These are phyloP conservation scores for Vigna angularis DNA, from an alignment of 306 rosid genomes.

Conservation along the genomic window DNA sequence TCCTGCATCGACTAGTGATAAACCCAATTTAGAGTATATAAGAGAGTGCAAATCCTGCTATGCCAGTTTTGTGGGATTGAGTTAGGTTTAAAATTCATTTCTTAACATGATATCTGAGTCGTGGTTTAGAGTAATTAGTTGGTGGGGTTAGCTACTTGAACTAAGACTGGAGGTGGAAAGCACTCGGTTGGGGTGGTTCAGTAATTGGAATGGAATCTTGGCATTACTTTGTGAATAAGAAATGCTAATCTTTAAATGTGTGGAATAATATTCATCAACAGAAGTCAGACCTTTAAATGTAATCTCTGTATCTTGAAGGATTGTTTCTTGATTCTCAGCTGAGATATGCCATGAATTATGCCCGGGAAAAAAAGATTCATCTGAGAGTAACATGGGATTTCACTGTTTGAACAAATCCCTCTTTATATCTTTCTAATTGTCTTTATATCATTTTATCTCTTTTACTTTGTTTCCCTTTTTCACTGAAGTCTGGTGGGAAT, in stretches of 20 bases:
- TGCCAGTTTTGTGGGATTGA: too few relatives aligned
- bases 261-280: not conserved
- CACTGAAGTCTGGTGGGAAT: slow-evolving; percentile 8
- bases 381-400: too few relatives aligned
- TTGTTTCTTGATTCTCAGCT: not conserved
- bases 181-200: not conserved
- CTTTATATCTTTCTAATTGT: not conserved
- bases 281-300: not conserved
- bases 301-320: not conserved
- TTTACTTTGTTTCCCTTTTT: slow-evolving; percentile 1
- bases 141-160: not conserved
- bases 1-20: too few relatives aligned
- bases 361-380: too few relatives aligned
- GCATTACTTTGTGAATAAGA: not conserved
- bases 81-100: too few relatives aligned
- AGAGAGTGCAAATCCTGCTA: too few relatives aligned
- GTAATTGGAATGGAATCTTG: not conserved
- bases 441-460: not conserved
- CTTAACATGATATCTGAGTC: too few relatives aligned
- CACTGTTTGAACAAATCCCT: not conserved
- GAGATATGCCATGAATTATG: too few relatives aligned
- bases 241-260: too few relatives aligned
- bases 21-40: too few relatives aligned
- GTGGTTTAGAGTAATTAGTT: too few relatives aligned
- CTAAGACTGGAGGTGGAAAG: too few relatives aligned